These are phyloP conservation scores for Ophiognomonia clavigignenti-juglandacearum DNA, from an alignment of 2,329 filamentous ascomycete species.

Conservation along the genomic window DNA sequence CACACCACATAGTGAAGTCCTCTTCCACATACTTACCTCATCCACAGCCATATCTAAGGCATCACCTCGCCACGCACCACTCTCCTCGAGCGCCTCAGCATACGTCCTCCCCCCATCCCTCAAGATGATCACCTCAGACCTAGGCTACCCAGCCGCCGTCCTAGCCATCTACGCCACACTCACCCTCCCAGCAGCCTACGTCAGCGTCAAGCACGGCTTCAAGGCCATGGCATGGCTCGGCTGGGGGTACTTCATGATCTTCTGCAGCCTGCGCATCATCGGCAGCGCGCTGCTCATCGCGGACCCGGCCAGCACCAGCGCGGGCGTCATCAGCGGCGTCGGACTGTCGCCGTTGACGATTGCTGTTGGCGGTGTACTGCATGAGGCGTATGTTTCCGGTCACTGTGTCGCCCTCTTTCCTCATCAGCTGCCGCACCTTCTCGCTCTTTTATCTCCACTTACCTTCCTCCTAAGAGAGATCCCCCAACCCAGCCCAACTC, in stretches of 20 bases:
- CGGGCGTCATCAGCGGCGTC: slow-evolving; percentile 30
- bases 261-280: slow-evolving; percentile 32
- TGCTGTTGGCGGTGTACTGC: slow-evolving; percentile 26
- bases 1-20: too few relatives aligned
- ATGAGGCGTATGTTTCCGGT: slow-evolving; percentile 33
- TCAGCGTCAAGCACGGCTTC: slow-evolving; percentile 29
- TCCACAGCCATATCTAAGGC: too few relatives aligned
- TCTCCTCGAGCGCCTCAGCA: not conserved
- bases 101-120: not conserved
- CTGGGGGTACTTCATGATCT: slow-evolving; percentile 33
- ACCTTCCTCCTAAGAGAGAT: not conserved
- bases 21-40: too few relatives aligned
- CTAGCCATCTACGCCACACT: slow-evolving; percentile 31
- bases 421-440: too few relatives aligned
- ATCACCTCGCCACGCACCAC: not conserved
- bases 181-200: slow-evolving; percentile 24
- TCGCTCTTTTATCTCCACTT: too few relatives aligned
- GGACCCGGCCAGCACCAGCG: slow-evolving; percentile 21
- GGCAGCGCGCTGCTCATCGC: slow-evolving; percentile 26
- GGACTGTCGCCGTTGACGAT: slow-evolving; percentile 34
- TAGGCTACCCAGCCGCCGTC: slow-evolving; percentile 22
- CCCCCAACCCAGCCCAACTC: not conserved
- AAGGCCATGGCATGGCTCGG: slow-evolving; percentile 26
- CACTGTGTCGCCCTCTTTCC: too few relatives aligned
- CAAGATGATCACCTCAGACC: slow-evolving; percentile 1